phyloP scores from a whole-genome alignment of 257 asterid species.

The Ligustrum vulgare region DNA sequence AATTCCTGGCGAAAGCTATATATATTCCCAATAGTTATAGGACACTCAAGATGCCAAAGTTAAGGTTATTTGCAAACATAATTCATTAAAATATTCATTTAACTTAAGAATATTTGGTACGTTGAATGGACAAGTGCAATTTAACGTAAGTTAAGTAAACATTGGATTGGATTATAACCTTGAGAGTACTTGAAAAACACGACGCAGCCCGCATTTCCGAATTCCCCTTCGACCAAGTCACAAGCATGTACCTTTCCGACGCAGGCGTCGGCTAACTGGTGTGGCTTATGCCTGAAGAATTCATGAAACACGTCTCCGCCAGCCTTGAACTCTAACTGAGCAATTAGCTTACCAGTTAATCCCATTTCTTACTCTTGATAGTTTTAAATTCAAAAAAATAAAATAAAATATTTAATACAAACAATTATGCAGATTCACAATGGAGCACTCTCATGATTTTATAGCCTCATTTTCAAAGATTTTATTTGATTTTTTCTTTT shows the following conservation, averaged over 20 bases:
- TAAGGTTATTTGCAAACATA: too few relatives aligned
- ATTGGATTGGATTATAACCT: not conserved
- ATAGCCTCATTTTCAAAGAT: too few relatives aligned
- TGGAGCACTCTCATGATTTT: too few relatives aligned
- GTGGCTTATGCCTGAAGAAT: slow-evolving; percentile 8
- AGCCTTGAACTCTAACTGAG: not conserved
- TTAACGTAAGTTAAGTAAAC: too few relatives aligned
- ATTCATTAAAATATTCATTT: too few relatives aligned
- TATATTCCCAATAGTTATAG: too few relatives aligned
- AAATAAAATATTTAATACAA: too few relatives aligned
- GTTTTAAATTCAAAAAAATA: not conserved
- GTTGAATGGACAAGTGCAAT: not conserved
- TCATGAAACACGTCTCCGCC: slow-evolving; percentile 13
- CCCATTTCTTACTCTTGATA: not conserved
- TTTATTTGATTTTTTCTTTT: too few relatives aligned
- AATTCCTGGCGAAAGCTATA: too few relatives aligned
- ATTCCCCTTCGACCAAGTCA: slow-evolving; percentile 10
- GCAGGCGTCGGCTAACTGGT: not conserved
- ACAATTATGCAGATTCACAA: too few relatives aligned
- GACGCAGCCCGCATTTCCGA: slow-evolving; percentile 10
- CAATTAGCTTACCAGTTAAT: not conserved
- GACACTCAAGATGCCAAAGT: too few relatives aligned
- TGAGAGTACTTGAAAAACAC: not conserved
- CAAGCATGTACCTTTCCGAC: slow-evolving; percentile 3
- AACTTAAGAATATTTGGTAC: too few relatives aligned